A percentile compares a stretch with the other conserved stretches of the same genome.
Conservation (phyloP, 139 green algal genomes). For the Chlorella sp. region DNA sequence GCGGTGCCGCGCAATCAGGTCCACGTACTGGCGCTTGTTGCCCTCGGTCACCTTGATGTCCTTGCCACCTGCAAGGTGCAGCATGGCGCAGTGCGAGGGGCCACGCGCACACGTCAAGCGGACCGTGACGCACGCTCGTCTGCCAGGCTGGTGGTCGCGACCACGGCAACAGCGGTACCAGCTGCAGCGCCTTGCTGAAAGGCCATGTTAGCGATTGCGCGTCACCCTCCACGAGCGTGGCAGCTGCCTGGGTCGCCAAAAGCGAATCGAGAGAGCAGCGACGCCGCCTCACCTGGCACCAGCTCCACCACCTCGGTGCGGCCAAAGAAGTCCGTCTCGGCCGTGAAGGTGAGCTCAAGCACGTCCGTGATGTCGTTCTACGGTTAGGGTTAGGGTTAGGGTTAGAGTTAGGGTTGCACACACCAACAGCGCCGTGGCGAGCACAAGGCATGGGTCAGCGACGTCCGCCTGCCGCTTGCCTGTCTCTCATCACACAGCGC, state of each 20-base stretch:
- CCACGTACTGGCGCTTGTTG: conserved; percentile 96
- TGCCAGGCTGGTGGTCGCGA: no score
- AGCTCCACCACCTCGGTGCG: conserved; percentile 43
- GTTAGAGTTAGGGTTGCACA: not conserved
- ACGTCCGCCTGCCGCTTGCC: no score
- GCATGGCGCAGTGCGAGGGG: not conserved
- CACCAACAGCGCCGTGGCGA: not conserved
- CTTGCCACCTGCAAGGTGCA: conserved; percentile 23
- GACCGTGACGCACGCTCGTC: no score
- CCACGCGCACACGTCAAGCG: no score
- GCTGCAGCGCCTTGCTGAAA: no score
- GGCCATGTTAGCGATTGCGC: not conserved
- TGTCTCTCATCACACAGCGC: no score
- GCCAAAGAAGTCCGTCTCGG: conserved; percentile 86
- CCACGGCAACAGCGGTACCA: no score
- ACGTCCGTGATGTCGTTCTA: conserved; percentile 94
- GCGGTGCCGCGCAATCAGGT: conserved; percentile 83
- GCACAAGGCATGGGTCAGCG: no score
- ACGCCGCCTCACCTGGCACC: not conserved
- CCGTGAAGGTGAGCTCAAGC: conserved; percentile 92
- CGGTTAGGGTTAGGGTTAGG: not conserved
- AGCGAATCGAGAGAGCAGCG: no score
- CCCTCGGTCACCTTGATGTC: conserved; percentile 79
- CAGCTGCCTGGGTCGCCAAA: no score
- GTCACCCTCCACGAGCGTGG: no score